A percentile compares a stretch with the other conserved stretches of the same genome.
phyloP scores from a whole-genome alignment of 1,284 basidiomycete genomes.

The Papiliotrema flavescens region DNA sequence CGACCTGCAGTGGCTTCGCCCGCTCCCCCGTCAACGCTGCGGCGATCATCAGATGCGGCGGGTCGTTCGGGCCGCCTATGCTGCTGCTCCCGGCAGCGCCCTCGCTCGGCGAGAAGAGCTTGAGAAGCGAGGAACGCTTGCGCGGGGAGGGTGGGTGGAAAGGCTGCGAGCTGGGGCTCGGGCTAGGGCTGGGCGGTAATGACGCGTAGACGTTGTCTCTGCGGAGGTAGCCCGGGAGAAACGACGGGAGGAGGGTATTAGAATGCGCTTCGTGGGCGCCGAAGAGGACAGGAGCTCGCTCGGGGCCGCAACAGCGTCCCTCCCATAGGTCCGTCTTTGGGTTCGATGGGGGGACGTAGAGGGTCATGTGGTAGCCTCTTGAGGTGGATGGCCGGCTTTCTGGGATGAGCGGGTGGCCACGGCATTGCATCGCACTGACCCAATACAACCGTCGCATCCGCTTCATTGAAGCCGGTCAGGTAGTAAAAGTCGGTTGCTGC shows the following conservation, averaged over 20 bases:
- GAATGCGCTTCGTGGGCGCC: constrained; percentile 61
- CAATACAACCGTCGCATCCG: constrained; percentile 80
- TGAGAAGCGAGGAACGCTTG: constrained; percentile 41
- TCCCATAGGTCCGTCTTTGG: constrained; percentile 84
- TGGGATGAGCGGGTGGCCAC: constrained; percentile 5
- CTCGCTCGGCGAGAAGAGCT: constrained; percentile 36
- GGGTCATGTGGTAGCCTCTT: constrained; percentile 79
- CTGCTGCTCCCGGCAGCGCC: background rate
- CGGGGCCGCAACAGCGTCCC: constrained; percentile 67
- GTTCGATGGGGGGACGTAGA: constrained; percentile 81
- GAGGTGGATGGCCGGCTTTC: constrained; percentile 54
- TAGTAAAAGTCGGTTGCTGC: constrained; percentile 85
- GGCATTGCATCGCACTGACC: constrained; percentile 52
- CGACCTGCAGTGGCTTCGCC: constrained; percentile 42
- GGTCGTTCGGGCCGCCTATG: constrained; percentile 26
- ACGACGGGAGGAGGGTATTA: background rate
- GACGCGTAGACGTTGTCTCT: constrained; percentile 44
- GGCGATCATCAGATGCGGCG: constrained; percentile 46
- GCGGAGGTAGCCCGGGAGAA: constrained; percentile 26
- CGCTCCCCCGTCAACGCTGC: constrained; percentile 38
- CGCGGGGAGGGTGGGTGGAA: constrained; percentile 37
- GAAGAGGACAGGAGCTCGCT: constrained; percentile 63
- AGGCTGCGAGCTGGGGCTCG: constrained; percentile 39
- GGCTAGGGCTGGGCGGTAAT: constrained; percentile 45
- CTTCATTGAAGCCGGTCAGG: constrained; percentile 90